phyloP scores from a whole-genome alignment of 768 basidiomycete species.

The Paxillus ammoniavirescens region DNA sequence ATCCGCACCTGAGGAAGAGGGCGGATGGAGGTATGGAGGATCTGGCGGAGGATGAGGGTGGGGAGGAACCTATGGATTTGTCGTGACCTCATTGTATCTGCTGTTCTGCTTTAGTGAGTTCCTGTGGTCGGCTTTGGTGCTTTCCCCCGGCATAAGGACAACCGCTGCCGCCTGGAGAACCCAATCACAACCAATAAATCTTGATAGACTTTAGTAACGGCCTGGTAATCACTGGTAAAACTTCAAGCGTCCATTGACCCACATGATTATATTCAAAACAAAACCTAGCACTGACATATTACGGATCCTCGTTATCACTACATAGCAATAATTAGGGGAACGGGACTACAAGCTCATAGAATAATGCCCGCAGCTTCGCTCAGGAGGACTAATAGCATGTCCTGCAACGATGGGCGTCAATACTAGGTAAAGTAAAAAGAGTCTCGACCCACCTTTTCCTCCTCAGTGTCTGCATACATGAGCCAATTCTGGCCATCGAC shows the following conservation, averaged over 20 bases:
- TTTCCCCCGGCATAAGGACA: too few species aligned
- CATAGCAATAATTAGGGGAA: neutral
- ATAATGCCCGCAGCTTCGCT: slow-evolving; percentile 31
- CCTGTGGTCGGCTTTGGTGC: too few species aligned
- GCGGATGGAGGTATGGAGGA: neutral
- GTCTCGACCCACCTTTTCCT: slow-evolving; percentile 50
- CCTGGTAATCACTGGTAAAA: too few species aligned
- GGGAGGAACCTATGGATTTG: slow-evolving; percentile 42
- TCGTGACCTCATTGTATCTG: slow-evolving; percentile 6
- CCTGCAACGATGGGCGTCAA: slow-evolving; percentile 7
- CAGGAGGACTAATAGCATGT: slow-evolving; percentile 26
- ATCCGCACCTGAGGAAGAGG: slow-evolving; percentile 37
- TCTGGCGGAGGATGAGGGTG: slow-evolving; percentile 37
- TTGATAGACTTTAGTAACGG: too few species aligned
- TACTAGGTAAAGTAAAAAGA: neutral
- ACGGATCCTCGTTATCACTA: neutral
- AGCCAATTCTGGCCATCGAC: slow-evolving; percentile 50
- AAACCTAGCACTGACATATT: neutral
- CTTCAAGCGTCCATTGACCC: too few species aligned
- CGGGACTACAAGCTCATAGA: slow-evolving; percentile 10
- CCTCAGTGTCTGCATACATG: slow-evolving; percentile 60
- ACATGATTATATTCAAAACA: too few species aligned
- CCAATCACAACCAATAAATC: too few species aligned
- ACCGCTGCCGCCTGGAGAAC: too few species aligned
- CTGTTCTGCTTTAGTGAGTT: too few species aligned